Percentiles rank a stretch among this genome's conserved stretches.
Evolutionary conservation across 257 asterid genomes (phyloP).

Genomic region (Lycium barbarum): DNA sequence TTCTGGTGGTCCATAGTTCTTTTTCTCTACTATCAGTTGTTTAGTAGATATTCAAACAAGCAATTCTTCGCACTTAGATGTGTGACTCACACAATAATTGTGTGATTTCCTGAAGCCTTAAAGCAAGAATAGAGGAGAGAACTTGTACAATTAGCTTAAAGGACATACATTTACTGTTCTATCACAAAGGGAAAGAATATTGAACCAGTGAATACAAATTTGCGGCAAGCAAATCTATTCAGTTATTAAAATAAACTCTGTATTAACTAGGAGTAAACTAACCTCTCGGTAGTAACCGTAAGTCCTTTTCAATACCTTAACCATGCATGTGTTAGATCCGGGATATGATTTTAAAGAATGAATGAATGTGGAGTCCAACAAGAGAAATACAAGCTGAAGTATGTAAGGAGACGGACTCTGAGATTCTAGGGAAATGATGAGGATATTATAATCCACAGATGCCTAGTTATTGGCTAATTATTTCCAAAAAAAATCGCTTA

Average conservation of each 20-base stretch:
- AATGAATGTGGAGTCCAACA: neutral
- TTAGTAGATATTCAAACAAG: neutral
- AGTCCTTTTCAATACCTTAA: constrained; percentile 16
- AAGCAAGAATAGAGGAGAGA: constrained; percentile 2
- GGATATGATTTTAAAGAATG: neutral
- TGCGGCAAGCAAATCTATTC: constrained; percentile 14
- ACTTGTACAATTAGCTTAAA: neutral
- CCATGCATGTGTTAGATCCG: constrained; percentile 18
- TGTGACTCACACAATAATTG: neutral
- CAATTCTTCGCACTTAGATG: neutral
- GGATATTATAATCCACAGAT: neutral
- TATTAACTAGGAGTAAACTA: neutral
- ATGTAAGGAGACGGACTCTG: neutral
- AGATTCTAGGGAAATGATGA: neutral
- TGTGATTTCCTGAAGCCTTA: neutral
- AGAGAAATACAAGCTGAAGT: constrained; percentile 11
- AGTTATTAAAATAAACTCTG: neutral
- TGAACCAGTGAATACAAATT: neutral
- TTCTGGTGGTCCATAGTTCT: constrained; percentile 3
- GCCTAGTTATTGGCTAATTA: constrained; percentile 4
- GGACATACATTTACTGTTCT: neutral
- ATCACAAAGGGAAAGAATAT: constrained; percentile 2
- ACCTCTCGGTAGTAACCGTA: neutral
- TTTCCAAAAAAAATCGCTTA: neutral
- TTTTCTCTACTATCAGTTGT: neutral